Base-by-base conservation (phyloP, 139 green algal species). In the Chlamydomonas urium region DNA sequence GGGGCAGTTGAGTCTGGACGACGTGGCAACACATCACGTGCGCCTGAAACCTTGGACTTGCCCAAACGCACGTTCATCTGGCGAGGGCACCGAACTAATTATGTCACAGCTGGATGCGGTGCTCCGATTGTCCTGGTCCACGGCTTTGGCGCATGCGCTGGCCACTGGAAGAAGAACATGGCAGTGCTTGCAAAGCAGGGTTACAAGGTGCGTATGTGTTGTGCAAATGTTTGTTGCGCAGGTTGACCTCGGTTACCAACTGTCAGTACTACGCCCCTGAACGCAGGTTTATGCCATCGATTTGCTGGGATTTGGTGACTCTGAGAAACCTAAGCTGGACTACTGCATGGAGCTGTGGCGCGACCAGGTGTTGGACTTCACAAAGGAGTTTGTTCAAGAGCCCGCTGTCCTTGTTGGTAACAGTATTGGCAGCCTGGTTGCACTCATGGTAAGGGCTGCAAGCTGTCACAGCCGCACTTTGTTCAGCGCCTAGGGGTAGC, bases 241-340 rank as follows among this genome's bases (percentile, higher is more conserved):
- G 14, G 42, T 50, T 24, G 8, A 50, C 14, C 8, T 24, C 42
- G 14, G 10, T 50, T 32, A 63, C 10, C 10, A 63, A 17, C 19
- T 63, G 10, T 24, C 42, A 14, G 14, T 50, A 14, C 42, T 50
- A 50, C 14, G 42, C 42, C 42, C 42, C 14, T 14, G 21, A 14
- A 21, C n/a, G 31, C 75, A 92, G 87, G 90, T 96, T n/a, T 94
- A 92, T 65, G 89, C 90, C 0, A 57, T 94, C 1, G 90, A 96
- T 78, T 63, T 96, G 3, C 71, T 96, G 34, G 90, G 90, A 28
- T 91, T 91, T 75, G 90, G 90, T 3, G 66, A 28, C 14, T 89
- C 77, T 3, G 83, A 81, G 14, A 96, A 95, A 78, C 81, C 85
- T 23, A 56, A 77, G 2, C 14, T 72, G 3, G 63, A 84, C 45